A percentile compares a stretch with the other conserved stretches of the same genome.
phyloP scores from a whole-genome alignment of 2,329 filamentous ascomycete species.

The Pseudopithomyces chartarum region DNA sequence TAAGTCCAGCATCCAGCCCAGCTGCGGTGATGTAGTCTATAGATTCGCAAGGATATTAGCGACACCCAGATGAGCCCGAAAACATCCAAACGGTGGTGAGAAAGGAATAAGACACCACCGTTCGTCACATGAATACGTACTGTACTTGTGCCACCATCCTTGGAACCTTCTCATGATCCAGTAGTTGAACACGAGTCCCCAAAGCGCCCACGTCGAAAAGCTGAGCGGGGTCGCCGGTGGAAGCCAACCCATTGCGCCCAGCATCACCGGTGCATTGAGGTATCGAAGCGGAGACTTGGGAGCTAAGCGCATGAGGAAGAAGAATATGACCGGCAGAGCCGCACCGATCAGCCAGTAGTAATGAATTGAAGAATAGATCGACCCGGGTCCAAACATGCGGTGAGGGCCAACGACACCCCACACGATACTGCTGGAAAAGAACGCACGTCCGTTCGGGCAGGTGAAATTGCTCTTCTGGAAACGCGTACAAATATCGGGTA shows the following conservation, averaged over 20 bases:
- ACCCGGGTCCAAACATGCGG: constrained; percentile 68
- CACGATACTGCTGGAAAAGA: constrained; percentile 66
- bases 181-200: constrained; percentile 72
- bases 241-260: constrained; percentile 26
- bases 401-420: constrained; percentile 74
- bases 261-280: constrained; percentile 66
- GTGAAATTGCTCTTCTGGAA: constrained; percentile 63
- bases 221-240: constrained; percentile 74
- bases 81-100: too few relatives aligned
- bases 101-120: neutral
- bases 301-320: constrained; percentile 63
- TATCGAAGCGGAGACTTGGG: constrained; percentile 68
- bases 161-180: constrained; percentile 67
- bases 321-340: constrained; percentile 66
- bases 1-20: constrained; percentile 70
- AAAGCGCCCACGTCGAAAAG: constrained; percentile 72
- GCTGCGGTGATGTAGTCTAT: constrained; percentile 71
- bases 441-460: constrained; percentile 63
- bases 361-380: constrained; percentile 67
- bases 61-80: neutral
- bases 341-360: constrained; percentile 75
- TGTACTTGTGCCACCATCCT: constrained; percentile 79
- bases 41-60: neutral
- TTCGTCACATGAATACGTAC: neutral
- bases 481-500: constrained; percentile 67